Base-by-base conservation (phyloP, 768 basidiomycete species). In the Podaxis carcinomalis region DNA sequence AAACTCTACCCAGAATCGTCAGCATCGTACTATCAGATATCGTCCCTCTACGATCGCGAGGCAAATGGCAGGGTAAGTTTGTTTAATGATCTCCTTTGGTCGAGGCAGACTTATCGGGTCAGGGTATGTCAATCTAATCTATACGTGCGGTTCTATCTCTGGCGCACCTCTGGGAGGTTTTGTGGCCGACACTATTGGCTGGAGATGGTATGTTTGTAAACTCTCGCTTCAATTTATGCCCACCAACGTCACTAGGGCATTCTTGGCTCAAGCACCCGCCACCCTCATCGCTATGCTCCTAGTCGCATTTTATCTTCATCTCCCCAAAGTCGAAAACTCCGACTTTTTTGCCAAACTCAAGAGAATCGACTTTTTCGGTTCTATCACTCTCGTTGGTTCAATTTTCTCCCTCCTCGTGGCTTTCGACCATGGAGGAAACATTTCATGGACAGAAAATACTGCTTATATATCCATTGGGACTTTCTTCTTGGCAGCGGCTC, bases 11-110 rank as follows among this genome's bases (percentile, higher is more conserved):
- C 67, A 87, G 85, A 3, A 73, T 88, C 23, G 82, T 80, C 16
- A 83, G 81, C 57, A 88, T 89, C 56, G 80, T 88, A 44, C 78
- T 88, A 69, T 86, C 85, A 2, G 88, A 88, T 63, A 75, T 88
- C 23, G 81, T 87, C 0, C 83, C 87, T 0, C 74, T 88, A 47
- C 78, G 86, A 2, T 77, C 78, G 25, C 75, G 87, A 52, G 88
- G 88, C 21, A 87, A 84, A 16, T 87, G 85, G 81, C 87, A 88
- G 80, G 87, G 85, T 79, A 67, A 61, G 4, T 39, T 27, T 11
- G 11, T 50, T 19, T 7, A 28, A 35, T 3, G 44, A 40, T 46
- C 44, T n/a, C 47, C 5, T 25, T 57, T 11, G 19, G 2, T 6
- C 42, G 39, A 44, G 9, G 9, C 32, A 57, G 35, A 14, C 16